Evolutionary conservation across 2,329 filamentous ascomycete species (phyloP).

Genomic region (Hypoxylon sp.): DNA sequence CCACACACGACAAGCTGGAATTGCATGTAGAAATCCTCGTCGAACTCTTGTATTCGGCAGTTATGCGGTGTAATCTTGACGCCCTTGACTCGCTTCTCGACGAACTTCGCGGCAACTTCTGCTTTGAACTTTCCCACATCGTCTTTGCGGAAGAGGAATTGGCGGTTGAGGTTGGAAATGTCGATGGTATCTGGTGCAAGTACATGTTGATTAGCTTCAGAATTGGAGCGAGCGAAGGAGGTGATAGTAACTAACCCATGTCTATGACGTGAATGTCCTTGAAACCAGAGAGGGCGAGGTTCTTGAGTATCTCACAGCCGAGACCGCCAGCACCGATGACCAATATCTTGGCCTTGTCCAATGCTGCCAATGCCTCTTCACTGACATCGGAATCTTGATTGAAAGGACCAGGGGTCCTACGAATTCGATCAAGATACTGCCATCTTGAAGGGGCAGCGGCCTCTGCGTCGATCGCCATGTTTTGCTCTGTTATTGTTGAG

Average conservation of each 20-base stretch:
- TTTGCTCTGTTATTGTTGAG: conserved; percentile 16
- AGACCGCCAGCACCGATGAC: conserved; percentile 89
- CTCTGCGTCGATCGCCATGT: conserved; percentile 40
- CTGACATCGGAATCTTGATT: conserved; percentile 73
- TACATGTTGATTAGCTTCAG: not conserved
- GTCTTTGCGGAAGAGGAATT: conserved; percentile 92
- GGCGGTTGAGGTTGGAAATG: conserved; percentile 96
- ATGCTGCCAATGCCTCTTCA: conserved; percentile 66
- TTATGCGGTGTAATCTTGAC: conserved; percentile 96
- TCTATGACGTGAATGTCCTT: conserved; percentile 98
- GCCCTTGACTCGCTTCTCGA: conserved; percentile 88
- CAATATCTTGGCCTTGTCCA: conserved; percentile 82
- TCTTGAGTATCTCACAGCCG: conserved; percentile 96
- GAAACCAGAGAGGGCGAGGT: conserved; percentile 94
- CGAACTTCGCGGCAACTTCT: conserved; percentile 90
- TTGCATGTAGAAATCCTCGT: conserved; percentile 96
- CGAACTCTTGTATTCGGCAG: conserved; percentile 95
- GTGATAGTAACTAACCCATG: conserved; percentile 77
- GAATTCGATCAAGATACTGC: conserved; percentile 86
- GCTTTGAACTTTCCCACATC: conserved; percentile 97
- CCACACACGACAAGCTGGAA: conserved; percentile 96
- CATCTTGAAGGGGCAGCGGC: conserved; percentile 60
- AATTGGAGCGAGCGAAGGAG: conserved; percentile 6
- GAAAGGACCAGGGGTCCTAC: conserved; percentile 83
- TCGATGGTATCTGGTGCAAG: conserved; percentile 85